Evolutionary conservation across 2,329 filamentous ascomycete species (phyloP), one percentile per base, ranked within the genome.

Genomic region (Pestalotiopsis sp.): DNA sequence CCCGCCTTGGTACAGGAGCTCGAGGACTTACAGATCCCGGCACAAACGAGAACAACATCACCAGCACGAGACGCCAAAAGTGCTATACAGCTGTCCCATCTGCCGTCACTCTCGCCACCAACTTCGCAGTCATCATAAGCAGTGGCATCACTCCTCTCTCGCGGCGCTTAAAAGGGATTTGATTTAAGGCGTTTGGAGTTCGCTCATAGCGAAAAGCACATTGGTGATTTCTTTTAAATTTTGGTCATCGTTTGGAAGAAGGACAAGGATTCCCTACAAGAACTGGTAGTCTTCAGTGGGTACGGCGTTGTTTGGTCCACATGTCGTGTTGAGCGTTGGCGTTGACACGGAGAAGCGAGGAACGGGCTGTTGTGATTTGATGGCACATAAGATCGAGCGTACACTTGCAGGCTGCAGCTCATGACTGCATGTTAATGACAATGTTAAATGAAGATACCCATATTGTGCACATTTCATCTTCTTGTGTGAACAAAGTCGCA

Each of bases 1-100:
- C 77, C 77, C 49, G 76, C 76, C 0, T 74, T 78, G 58, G 71
- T 71, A 20, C 68, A 73, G 2, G 59, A 71, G 49, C 67, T 72
- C 25, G 45, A 66, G 11, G 72, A 71, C 45, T 68, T 74, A 0
- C 67, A 70, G 2, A 23, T 74, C 13, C 74, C 73, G 12, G 65
- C 67, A 36, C 71, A 71, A n/a, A 69, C 71, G 23, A 70, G 74
- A 62, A 59, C 65, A 14, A 45, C 72, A 27, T 73, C 72, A 11
- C 74, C 74, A 7, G 67, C 61, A 11, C 38, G 39, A 36, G 61
- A 64, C n/a, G 11, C n/a, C n/a, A 64, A 64, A 23, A 14, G 20
- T 3, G 9, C 39, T 4, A 45, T n/a, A 49, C 38, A 64, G 61
- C 27, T 45, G 64, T 49, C 52, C n/a, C 41, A 49, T 27, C 61